Conservation (phyloP, 2,329 filamentous ascomycete species). For the Pyricularia pennisetigena region DNA sequence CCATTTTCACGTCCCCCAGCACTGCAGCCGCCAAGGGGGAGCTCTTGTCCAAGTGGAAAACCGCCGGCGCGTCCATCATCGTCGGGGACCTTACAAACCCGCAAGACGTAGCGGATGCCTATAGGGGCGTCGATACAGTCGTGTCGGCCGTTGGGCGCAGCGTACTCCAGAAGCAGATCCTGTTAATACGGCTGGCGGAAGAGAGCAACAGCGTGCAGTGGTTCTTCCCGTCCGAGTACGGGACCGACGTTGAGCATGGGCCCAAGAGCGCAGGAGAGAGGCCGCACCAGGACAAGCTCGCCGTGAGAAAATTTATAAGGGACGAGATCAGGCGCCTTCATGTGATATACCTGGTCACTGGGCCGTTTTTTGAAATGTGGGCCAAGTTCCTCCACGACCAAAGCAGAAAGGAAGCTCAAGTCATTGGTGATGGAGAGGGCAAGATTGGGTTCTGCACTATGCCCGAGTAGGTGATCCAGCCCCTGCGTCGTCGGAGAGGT, state of each 20-base stretch:
- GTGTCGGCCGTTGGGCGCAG: constrained; percentile 54
- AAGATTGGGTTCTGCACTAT: constrained; percentile 61
- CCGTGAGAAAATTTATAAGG: constrained; percentile 51
- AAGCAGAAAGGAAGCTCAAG: constrained; percentile 41
- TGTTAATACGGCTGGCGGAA: constrained; percentile 51
- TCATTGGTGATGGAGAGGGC: constrained; percentile 53
- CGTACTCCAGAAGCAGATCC: constrained; percentile 50
- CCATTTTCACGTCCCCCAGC: constrained; percentile 30
- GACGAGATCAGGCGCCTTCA: constrained; percentile 42
- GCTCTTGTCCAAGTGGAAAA: constrained; percentile 30
- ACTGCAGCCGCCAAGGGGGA: constrained; percentile 39
- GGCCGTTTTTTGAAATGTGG: constrained; percentile 58
- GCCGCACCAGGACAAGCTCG: constrained; percentile 61
- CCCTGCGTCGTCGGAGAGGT: neutral
- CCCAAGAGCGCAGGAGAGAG: constrained; percentile 47
- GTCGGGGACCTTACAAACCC: constrained; percentile 43
- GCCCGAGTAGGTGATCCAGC: constrained; percentile 47
- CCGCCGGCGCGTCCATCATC: constrained; percentile 41
- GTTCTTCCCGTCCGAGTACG: constrained; percentile 61
- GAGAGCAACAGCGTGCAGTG: constrained; percentile 41
- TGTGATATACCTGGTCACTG: constrained; percentile 60
- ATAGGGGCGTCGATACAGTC: constrained; percentile 52
- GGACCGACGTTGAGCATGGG: constrained; percentile 54
- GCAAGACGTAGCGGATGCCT: constrained; percentile 44
- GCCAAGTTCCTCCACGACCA: constrained; percentile 46